phyloP scores from a whole-genome alignment of 805 yeast genomes.

The Spathaspora sp. region DNA sequence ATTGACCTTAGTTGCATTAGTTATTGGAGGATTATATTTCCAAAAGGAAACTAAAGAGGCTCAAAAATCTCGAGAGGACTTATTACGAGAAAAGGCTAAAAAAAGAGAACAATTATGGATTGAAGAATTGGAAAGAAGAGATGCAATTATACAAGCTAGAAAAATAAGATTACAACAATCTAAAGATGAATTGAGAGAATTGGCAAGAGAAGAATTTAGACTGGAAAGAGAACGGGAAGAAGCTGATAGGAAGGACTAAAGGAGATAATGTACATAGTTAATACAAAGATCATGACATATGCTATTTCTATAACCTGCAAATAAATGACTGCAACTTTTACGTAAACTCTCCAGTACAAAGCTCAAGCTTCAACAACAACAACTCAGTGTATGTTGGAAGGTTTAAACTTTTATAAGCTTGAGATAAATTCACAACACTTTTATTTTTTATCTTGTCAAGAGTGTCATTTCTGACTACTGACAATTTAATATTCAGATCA shows the following conservation, averaged over 20 bases:
- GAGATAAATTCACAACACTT: background rate
- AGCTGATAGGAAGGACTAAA: background rate
- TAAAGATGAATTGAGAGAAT: conserved; percentile 36
- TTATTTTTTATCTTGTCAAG: background rate
- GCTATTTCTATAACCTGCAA: background rate
- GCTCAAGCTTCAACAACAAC: background rate
- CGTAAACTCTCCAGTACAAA: background rate
- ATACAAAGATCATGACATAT: background rate
- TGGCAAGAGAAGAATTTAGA: conserved; percentile 33
- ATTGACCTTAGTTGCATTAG: conserved; percentile 75
- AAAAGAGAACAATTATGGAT: conserved; percentile 85
- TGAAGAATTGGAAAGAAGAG: conserved; percentile 85
- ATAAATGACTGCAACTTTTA: too few relatives aligned
- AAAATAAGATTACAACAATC: conserved; percentile 65
- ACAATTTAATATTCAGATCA: background rate
- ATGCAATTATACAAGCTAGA: conserved; percentile 64
- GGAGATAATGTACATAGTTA: background rate
- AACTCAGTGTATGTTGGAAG: conserved; percentile 1
- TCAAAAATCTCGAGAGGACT: conserved; percentile 57
- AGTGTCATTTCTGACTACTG: background rate
- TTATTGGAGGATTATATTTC: conserved; percentile 72
- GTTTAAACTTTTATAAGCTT: background rate
- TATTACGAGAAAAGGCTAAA: conserved; percentile 73
- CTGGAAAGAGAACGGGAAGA: conserved; percentile 10
- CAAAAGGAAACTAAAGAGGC: conserved; percentile 48